Conservation (phyloP, 768 basidiomycete genomes). For the Glaciozyma antarctica region DNA sequence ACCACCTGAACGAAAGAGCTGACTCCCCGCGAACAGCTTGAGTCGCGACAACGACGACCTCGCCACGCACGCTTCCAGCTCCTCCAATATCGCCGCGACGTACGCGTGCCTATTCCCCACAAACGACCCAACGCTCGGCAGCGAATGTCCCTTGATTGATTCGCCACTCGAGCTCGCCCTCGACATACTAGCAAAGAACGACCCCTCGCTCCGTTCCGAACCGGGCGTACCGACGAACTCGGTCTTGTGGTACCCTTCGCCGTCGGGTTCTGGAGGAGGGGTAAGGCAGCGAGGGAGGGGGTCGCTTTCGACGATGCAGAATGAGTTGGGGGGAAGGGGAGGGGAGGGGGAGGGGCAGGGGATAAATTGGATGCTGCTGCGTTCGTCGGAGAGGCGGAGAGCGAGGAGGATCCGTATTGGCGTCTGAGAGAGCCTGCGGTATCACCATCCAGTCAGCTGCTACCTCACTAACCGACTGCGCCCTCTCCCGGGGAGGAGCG, state of each 20-base stretch:
- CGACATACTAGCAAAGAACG: background rate
- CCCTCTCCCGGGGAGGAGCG: background rate
- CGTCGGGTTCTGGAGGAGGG: background rate
- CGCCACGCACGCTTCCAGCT: conserved; percentile 12
- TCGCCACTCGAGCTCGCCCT: background rate
- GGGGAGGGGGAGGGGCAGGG: background rate
- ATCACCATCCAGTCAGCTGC: no score
- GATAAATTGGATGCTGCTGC: background rate
- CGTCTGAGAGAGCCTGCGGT: conserved; percentile 10
- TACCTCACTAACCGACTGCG: no score
- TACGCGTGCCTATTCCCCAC: background rate
- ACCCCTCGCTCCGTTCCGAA: background rate
- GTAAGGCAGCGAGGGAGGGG: background rate
- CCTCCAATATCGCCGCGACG: conserved; percentile 9
- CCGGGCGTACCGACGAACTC: background rate
- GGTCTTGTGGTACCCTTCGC: background rate
- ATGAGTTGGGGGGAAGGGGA: background rate
- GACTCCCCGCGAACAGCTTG: conserved; percentile 14
- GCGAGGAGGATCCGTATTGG: conserved; percentile 15
- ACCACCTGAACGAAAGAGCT: conserved; percentile 3
- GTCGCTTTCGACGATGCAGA: background rate
- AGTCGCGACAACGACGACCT: conserved; percentile 8
- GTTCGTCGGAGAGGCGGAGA: background rate
- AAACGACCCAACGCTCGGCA: conserved; percentile 14
- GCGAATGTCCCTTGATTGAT: background rate